These are phyloP conservation scores for Cnidoscolus chayamansa DNA, from an alignment of 441 rosid species.

Conservation along the genomic window DNA sequence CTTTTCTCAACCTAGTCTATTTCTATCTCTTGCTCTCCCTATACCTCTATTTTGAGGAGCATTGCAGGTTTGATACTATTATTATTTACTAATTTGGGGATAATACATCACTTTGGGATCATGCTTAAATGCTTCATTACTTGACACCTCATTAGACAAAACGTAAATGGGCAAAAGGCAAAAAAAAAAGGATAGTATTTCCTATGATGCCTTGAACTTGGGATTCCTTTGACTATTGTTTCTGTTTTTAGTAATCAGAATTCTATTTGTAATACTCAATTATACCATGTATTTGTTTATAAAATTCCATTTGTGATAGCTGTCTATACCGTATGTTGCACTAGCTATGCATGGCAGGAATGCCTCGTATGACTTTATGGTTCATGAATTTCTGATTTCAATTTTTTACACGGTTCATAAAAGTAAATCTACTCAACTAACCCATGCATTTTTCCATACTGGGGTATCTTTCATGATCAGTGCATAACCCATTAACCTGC, in stretches of 20 bases:
- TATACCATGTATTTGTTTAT: not conserved
- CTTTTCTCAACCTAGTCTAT: no score
- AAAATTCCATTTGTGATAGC: no score
- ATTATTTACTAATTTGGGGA: not conserved
- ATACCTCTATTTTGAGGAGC: no score
- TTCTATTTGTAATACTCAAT: not conserved
- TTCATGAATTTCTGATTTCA: not conserved
- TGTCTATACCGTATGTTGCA: not conserved
- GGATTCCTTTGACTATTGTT: not conserved
- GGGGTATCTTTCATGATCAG: not conserved
- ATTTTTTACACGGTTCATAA: no score
- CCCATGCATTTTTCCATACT: not conserved
- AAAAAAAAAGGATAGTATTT: not conserved
- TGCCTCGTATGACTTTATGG: not conserved
- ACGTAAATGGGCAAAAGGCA: no score
- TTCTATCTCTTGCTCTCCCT: no score
- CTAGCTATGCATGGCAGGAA: not conserved
- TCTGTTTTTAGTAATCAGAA: not conserved
- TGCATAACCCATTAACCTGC: no score
- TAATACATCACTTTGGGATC: not conserved
- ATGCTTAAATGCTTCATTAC: not conserved
- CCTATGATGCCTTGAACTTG: not conserved
- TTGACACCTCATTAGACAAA: not conserved
- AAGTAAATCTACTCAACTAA: not conserved
- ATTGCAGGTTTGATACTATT: no score